Evolutionary conservation across 2,329 filamentous ascomycete genomes (phyloP), one percentile per base, ranked within the genome.

Genomic region (Colletotrichum truncatum): DNA sequence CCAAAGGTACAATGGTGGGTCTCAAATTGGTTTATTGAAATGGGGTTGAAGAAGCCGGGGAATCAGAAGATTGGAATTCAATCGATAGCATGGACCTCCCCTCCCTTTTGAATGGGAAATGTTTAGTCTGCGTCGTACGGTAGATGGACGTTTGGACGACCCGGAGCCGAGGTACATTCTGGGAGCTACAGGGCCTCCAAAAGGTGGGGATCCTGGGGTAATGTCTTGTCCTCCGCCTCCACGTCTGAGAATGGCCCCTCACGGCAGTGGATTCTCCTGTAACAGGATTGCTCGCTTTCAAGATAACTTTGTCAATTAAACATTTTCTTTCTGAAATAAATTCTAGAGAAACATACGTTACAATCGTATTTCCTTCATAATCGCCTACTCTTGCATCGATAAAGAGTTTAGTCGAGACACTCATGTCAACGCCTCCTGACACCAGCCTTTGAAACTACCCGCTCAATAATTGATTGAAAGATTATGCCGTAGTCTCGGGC

Each of bases 131-230:
- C 49, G 62, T 65, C 57, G 49, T 55, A 61, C 46, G 61, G 46
- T 55, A 62, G 43, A 49, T 49, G 41, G 32, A 38, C 18, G n/a
- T 49, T 65, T 32, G 28, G 49, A 51, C 28, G 57, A 56, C 57
- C 62, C 62, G 62, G 57, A 56, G 62, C 62, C 62, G 62, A 65
- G 62, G 62, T 65, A 53, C 32, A 62, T 43, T 62, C 43, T 64
- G 55, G n/a, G 62, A 55, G 62, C 57, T 61, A 60, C 55, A 54
- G 61, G 55, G 56, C 38, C 56, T 32, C 36, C 49, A 49, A 65
- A 59, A 65, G 48, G 62, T 65, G 62, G 62, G 49, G 62, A 62
- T 65, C 28, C 62, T 65, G 62, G 62, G 62, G 62, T 65, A 65
- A 53, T 52, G 62, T 54, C 61, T 61, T 46, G 61, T 23, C 55